These are phyloP conservation scores for Hippophae rhamnoides DNA, from an alignment of 306 rosid species.

Conservation along the genomic window DNA sequence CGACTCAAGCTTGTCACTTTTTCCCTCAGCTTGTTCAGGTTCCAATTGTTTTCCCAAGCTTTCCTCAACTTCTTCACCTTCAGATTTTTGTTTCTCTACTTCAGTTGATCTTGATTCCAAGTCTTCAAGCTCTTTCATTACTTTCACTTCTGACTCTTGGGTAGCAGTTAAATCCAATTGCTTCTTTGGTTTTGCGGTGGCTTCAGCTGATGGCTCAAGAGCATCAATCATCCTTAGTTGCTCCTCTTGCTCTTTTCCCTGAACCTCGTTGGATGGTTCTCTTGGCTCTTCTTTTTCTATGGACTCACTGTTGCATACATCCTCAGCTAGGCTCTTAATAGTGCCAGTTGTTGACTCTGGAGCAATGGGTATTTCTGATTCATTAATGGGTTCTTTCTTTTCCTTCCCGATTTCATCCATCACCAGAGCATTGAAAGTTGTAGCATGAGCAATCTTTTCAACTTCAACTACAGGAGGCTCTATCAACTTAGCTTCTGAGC, in stretches of 20 bases:
- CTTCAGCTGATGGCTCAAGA: constrained; percentile 20
- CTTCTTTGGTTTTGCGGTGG: constrained; percentile 19
- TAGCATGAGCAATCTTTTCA: constrained; percentile 23
- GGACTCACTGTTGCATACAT: background rate
- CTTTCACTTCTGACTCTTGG: constrained; percentile 12
- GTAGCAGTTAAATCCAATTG: constrained; percentile 13
- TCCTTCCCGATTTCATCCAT: constrained; percentile 10
- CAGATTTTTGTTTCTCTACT: constrained; percentile 16
- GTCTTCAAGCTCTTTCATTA: constrained; percentile 17
- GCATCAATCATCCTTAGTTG: constrained; percentile 20
- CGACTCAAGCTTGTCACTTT: constrained; percentile 20
- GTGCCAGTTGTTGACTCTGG: constrained; percentile 18
- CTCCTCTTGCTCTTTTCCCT: constrained; percentile 24
- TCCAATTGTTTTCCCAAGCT: constrained; percentile 21
- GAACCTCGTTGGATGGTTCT: constrained; percentile 6
- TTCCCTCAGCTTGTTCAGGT: constrained; percentile 24
- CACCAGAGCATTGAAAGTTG: constrained; percentile 15
- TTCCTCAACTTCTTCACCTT: constrained; percentile 25
- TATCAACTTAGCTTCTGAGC: background rate
- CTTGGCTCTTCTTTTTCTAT: constrained; percentile 15
- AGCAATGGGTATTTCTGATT: constrained; percentile 12
- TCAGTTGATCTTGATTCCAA: background rate
- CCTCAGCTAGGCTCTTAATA: constrained; percentile 9
- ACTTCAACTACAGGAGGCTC: constrained; percentile 10
- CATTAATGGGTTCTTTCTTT: constrained; percentile 25